Evolutionary conservation across 129 eudicot genomes (phyloP), one percentile per base, ranked within the genome.

Genomic region (Flaveria brownii): DNA sequence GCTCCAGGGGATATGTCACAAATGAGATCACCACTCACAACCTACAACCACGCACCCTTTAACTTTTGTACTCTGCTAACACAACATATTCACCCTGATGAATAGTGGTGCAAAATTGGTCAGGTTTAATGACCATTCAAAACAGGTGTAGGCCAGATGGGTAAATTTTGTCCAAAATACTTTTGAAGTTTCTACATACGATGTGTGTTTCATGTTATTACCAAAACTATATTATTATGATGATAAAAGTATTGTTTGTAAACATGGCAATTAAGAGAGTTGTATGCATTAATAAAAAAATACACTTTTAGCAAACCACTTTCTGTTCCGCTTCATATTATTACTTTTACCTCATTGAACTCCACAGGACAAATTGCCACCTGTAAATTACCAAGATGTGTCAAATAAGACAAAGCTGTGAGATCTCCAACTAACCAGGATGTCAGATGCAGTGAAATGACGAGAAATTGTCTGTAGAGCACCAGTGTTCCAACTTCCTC

Each of bases 401-500:
- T 70, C 18, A 46, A 73, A 80, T 33, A 33, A 33, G 39, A 33
- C 39, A 28, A 20, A 0, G 18, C 43, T 55, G 56, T 46, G 54
- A 74, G 74, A 73, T 79, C 10, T 63, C 80, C 13, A 84, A 94
- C 82, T 9, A 84, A 94, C 98, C 98, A 94, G 79, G 69, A 94
- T 91, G 77, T 94, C 98, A 30, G 86, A 82, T 56, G 97, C 97
- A 62, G 88, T 88, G 78, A 94, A 82, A 75, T 85, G 96, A 79
- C 82, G 97, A 68, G 91, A 85, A 68, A 94, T 87, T 68, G 97
- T 96, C 30, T 96, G 79, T 49, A 91, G 88, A 57, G 98, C 97
- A 74, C 93, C 98, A 81, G 98, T 28, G 97, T 88, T 47, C 98
- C 98, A 67, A 88, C 87, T 78, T 94, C 98, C 81, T 94, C 98